Conservation (phyloP, 2,329 filamentous ascomycete species). For the Hypoxylon sp. region DNA sequence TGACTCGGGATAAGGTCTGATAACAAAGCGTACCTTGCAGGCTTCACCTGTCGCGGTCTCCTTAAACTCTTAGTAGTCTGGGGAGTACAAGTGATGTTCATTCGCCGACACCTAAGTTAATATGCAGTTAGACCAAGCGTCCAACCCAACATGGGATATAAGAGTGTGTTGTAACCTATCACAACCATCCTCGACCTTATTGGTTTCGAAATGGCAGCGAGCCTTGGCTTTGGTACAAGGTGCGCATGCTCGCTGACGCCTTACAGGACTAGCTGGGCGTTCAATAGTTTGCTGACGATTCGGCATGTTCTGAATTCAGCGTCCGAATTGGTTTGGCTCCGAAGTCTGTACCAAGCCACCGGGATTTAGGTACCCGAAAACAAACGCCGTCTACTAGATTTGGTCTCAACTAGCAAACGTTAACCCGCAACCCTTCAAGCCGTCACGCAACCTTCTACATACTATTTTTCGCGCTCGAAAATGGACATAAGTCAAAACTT, state of each 20-base stretch:
- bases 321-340: conserved; percentile 14
- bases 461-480: conserved; percentile 10
- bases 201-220: conserved; percentile 50
- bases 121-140: conserved; percentile 15
- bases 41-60: conserved; percentile 51
- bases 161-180: conserved; percentile 43
- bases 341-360: conserved; percentile 1
- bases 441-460: neutral
- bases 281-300: conserved; percentile 21
- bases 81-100: conserved; percentile 47
- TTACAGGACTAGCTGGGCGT: conserved; percentile 47
- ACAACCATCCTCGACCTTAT: conserved; percentile 47
- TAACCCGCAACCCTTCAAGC: conserved; percentile 28
- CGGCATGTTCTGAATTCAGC: conserved; percentile 22
- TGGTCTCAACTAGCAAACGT: conserved; percentile 11
- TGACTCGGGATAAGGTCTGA: conserved; percentile 1
- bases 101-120: conserved; percentile 47
- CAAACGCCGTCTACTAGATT: conserved; percentile 1
- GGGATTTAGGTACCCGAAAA: conserved; percentile 7
- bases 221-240: conserved; percentile 53
- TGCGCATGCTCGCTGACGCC: conserved; percentile 51
- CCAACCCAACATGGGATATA: neutral
- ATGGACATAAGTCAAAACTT: conserved; percentile 5
- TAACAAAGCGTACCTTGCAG: conserved; percentile 38
- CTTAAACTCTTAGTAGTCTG: conserved; percentile 52